Base-by-base conservation (phyloP, 768 basidiomycete genomes). In the Russula ochroleuca region DNA sequence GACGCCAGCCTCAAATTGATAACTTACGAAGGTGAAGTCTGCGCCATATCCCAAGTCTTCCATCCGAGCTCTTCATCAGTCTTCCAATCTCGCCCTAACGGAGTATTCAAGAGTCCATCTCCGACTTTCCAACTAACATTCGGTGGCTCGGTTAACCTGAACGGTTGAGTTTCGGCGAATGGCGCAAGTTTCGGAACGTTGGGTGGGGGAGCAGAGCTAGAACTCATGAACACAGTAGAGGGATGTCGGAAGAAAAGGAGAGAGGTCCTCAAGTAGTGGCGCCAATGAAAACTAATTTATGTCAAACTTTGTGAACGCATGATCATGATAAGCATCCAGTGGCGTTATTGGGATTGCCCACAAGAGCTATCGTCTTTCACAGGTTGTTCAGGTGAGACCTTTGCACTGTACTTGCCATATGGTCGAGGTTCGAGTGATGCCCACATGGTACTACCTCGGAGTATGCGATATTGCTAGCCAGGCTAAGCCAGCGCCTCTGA, bases 111-210 rank as follows among this genome's bases (percentile, higher is more conserved):
- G 64, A 73, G 70, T 17, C 79, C 78, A 45, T 79, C 74, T 40
- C 80, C 80, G 35, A 76, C 69, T 25, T 73, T 74, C 83, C 81
- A 83, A 21, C 58, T 61, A 23, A 78, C 77, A 69, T 76, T 76
- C 1, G 80, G 79, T 14, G 78, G 63, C 31, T 69, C 66, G 13
- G 77, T 78, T 40, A 74, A 66, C 66, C 68, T 72, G 59, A 79
- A 79, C 19, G 69, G 68, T 25, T 66, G 62, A 13, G 49, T 50
- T n/a, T 45, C 21, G 28, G 21, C 38, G 50, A 65, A 57, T n/a
- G 61, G 49, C 31, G 47, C 47, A 25, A 55, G 47, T n/a, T 60
- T 48, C 15, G 53, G 25, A 6, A 21, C 21, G 31, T 23, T 14
- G 21, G 45, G 41, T 37, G 28, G 37, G 21, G 47, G 17, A 13